Conservation (phyloP, 768 basidiomycete genomes). For the Jaapia argillacea region DNA sequence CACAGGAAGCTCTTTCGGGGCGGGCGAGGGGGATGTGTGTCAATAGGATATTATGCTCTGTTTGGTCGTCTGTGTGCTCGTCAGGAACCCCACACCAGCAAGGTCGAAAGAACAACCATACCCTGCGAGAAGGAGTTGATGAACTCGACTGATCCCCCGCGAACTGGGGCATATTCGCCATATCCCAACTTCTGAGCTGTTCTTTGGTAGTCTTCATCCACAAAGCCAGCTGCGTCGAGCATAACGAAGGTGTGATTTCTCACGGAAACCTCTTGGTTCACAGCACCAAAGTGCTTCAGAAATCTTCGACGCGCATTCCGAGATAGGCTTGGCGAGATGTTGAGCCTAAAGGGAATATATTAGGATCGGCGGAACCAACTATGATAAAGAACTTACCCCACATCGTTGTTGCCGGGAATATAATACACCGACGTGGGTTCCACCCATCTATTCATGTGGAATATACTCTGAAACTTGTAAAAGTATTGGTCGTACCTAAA, state of each 20-base stretch:
- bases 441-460: not conserved
- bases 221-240: conserved; percentile 68
- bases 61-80: conserved; percentile 7
- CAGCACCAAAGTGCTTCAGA: conserved; percentile 50
- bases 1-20: conserved; percentile 65
- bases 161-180: conserved; percentile 43
- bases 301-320: conserved; percentile 46
- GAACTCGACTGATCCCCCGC: conserved; percentile 50
- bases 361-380: not conserved
- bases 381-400: not conserved
- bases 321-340: not conserved
- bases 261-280: conserved; percentile 52
- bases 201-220: conserved; percentile 73
- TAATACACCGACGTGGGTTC: not conserved
- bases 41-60: conserved; percentile 54
- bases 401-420: not conserved
- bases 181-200: conserved; percentile 38
- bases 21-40: conserved; percentile 82
- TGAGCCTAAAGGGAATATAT: not conserved
- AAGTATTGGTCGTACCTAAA: not conserved
- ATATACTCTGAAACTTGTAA: not conserved
- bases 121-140: conserved; percentile 29
- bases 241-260: conserved; percentile 66
- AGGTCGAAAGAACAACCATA: conserved; percentile 25
- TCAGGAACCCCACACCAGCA: not conserved